phyloP scores from a whole-genome alignment of 768 basidiomycete genomes.

The Russula brevipes region DNA sequence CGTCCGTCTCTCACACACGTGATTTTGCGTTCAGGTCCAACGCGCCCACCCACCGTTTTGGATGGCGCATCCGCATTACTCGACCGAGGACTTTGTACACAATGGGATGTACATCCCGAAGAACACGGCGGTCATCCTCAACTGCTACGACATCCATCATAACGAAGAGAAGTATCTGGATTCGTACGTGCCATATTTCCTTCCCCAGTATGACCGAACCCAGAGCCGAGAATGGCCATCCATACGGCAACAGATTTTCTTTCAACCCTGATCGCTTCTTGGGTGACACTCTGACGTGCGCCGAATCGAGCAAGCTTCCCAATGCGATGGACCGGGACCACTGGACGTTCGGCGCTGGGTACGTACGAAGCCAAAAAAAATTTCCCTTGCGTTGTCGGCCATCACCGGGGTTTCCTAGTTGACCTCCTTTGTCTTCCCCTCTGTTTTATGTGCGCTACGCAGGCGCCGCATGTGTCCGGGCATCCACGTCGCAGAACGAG shows the following conservation, averaged over 20 bases:
- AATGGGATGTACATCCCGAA: slow-evolving; percentile 32
- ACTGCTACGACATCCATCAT: slow-evolving; percentile 30
- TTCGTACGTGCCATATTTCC: slow-evolving; percentile 31
- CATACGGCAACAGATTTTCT: slow-evolving; percentile 19
- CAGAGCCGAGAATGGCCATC: background rate
- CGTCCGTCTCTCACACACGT: background rate
- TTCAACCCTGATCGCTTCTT: slow-evolving; percentile 45
- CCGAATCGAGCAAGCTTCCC: slow-evolving; percentile 39
- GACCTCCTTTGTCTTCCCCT: background rate
- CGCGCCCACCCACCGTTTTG: slow-evolving; percentile 30
- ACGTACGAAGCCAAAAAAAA: slow-evolving; percentile 20
- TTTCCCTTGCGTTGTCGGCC: no score
- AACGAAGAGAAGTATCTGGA: slow-evolving; percentile 37
- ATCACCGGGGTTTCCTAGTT: background rate
- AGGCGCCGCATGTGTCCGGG: slow-evolving; percentile 41
- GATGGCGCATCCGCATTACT: slow-evolving; percentile 30
- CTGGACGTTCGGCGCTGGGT: slow-evolving; percentile 50
- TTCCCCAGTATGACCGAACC: background rate
- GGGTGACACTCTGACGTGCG: slow-evolving; percentile 36
- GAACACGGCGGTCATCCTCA: slow-evolving; percentile 29
- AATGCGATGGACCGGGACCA: slow-evolving; percentile 39
- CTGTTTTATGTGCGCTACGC: background rate
- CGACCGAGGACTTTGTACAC: slow-evolving; percentile 32
- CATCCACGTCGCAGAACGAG: slow-evolving; percentile 42
- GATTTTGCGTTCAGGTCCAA: slow-evolving; percentile 21